Percentiles rank a stretch among this genome's conserved stretches.
Evolutionary conservation across 768 basidiomycete species (phyloP).

Genomic region (Suillus luteus): DNA sequence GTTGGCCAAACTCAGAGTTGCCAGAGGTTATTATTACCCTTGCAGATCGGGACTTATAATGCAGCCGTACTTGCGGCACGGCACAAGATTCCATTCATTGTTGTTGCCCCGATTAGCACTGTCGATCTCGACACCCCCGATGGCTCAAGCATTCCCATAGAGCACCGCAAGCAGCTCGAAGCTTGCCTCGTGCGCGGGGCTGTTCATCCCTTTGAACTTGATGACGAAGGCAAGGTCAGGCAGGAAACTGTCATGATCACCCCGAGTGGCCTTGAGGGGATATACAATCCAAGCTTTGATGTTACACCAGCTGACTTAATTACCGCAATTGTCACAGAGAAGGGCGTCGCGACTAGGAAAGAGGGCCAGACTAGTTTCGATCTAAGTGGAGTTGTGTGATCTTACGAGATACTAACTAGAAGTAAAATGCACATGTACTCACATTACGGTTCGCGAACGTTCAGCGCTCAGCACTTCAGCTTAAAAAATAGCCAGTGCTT

Average conservation of each 20-base stretch:
- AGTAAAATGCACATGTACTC: background rate
- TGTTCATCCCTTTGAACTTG: constrained; percentile 53
- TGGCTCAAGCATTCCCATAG: constrained; percentile 87
- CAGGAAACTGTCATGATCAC: constrained; percentile 87
- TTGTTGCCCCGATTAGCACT: constrained; percentile 91
- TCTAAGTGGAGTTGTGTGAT: constrained; percentile 41
- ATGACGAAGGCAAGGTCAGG: constrained; percentile 46
- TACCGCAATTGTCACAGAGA: constrained; percentile 94
- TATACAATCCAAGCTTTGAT: constrained; percentile 96
- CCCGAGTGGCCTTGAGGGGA: constrained; percentile 55
- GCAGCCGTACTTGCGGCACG: constrained; percentile 89
- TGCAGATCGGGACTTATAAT: constrained; percentile 89
- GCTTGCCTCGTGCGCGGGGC: constrained; percentile 88
- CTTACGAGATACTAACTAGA: background rate
- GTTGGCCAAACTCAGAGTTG: background rate
- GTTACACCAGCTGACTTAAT: constrained; percentile 94
- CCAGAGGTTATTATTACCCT: constrained; percentile 3
- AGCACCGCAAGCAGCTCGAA: constrained; percentile 86
- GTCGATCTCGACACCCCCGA: constrained; percentile 80
- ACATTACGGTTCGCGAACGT: background rate
- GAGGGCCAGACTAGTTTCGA: constrained; percentile 63
- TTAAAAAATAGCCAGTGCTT: background rate
- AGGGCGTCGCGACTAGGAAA: constrained; percentile 80
- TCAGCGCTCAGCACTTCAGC: constrained; percentile 1
- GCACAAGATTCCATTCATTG: constrained; percentile 88